Evolutionary conservation across 176 grass and related monocot genomes (phyloP).

Genomic region (Ensete ventricosum): DNA sequence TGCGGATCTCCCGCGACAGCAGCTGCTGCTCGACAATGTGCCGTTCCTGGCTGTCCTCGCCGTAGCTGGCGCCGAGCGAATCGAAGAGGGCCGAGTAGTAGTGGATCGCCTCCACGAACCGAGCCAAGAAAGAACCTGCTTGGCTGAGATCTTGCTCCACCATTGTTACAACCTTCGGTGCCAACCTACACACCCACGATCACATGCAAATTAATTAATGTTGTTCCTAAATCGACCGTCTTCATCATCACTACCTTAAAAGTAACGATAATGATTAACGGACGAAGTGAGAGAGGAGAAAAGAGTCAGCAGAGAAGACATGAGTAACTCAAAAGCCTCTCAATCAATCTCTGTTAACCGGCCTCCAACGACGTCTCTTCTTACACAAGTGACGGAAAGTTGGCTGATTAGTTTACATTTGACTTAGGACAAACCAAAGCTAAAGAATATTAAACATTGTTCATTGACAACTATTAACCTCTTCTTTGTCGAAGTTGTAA

Average conservation of each 20-base stretch:
- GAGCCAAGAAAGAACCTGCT: conserved; percentile 69
- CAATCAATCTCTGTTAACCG: no score
- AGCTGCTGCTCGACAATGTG: conserved; percentile 94
- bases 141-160: conserved; percentile 97
- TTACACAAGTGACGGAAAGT: no score
- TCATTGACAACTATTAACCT: no score
- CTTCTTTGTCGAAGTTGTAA: no score
- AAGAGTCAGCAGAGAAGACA: no score
- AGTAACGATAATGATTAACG: background rate
- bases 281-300: background rate
- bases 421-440: no score
- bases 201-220: background rate
- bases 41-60: conserved; percentile 77
- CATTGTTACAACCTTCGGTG: conserved; percentile 97
- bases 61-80: conserved; percentile 84
- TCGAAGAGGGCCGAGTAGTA: conserved; percentile 98
- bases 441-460: no score
- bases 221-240: conserved; percentile 3
- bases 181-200: conserved; percentile 35
- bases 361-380: no score
- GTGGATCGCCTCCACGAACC: conserved; percentile 95
- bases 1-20: conserved; percentile 80
- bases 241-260: background rate
- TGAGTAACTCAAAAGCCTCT: no score
- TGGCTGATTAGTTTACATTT: no score